phyloP scores from a whole-genome alignment of 1,139 yeast genomes.

The Eremothecium coryli region DNA sequence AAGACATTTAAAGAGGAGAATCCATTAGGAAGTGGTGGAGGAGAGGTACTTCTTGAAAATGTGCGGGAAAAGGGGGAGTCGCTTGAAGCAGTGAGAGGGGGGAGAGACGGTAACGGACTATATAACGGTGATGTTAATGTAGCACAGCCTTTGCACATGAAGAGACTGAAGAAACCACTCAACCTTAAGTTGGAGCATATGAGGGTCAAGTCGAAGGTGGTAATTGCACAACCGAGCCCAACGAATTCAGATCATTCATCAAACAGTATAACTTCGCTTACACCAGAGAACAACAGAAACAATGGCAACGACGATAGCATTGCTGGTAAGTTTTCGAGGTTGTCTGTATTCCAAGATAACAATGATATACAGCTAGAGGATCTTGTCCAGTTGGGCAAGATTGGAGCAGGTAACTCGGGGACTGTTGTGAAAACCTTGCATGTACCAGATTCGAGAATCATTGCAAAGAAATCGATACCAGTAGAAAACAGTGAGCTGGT shows the following conservation, averaged over 20 bases:
- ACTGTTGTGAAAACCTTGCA: slow-evolving; percentile 83
- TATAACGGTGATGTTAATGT: neutral
- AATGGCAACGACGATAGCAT: neutral
- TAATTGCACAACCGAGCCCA: slow-evolving; percentile 8
- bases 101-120: neutral
- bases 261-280: slow-evolving; percentile 7
- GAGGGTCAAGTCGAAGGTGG: slow-evolving; percentile 4
- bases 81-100: no score
- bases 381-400: slow-evolving; percentile 59
- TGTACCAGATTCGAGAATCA: slow-evolving; percentile 73
- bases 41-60: no score
- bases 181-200: slow-evolving; percentile 1
- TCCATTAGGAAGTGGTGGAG: no score
- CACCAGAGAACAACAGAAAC: neutral
- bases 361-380: slow-evolving; percentile 37
- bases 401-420: slow-evolving; percentile 94
- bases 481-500: slow-evolving; percentile 75
- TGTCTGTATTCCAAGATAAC: slow-evolving; percentile 10
- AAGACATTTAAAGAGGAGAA: no score
- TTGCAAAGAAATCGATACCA: slow-evolving; percentile 87
- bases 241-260: slow-evolving; percentile 12
- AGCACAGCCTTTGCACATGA: slow-evolving; percentile 1
- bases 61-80: no score
- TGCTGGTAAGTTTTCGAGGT: slow-evolving; percentile 8
- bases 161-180: slow-evolving; percentile 2